Percentiles rank a stretch among this genome's conserved stretches.
Evolutionary conservation across 129 eudicot species (phyloP).

Genomic region (Ambrosia trifida): DNA sequence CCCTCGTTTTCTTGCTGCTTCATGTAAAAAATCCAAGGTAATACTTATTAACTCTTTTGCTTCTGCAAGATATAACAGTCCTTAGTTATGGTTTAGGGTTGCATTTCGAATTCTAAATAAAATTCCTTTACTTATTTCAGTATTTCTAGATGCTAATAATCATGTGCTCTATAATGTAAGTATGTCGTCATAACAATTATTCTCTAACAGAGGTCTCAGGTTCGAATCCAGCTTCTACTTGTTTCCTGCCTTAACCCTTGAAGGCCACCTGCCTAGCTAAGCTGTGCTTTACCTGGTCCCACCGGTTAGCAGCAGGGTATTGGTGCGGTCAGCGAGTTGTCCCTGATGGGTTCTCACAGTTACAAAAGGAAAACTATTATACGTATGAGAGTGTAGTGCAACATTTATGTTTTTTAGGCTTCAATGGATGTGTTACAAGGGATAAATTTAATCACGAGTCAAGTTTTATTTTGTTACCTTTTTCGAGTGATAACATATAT

Average conservation of each 20-base stretch:
- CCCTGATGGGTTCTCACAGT: too few species aligned
- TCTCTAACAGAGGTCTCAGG: not conserved
- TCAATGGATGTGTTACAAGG: not conserved
- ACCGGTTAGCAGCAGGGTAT: not conserved
- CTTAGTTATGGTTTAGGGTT: not conserved
- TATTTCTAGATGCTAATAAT: not conserved
- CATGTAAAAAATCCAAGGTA: slow-evolving; percentile 83
- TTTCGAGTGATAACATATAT: slow-evolving; percentile 3
- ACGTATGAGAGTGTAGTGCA: not conserved
- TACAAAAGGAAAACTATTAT: not conserved
- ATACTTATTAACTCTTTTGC: not conserved
- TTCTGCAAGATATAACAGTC: not conserved
- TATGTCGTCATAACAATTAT: not conserved
- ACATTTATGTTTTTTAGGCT: slow-evolving; percentile 11
- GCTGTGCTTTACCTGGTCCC: not conserved
- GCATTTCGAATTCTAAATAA: not conserved
- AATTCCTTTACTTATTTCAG: not conserved
- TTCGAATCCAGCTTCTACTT: not conserved
- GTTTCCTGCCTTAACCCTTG: not conserved
- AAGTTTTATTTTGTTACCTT: not conserved
- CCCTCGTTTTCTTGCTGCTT: slow-evolving; percentile 66
- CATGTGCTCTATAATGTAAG: not conserved
- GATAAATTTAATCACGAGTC: slow-evolving; percentile 7
- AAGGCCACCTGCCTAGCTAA: not conserved
- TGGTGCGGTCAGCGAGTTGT: not conserved